phyloP scores from a whole-genome alignment of 2,329 filamentous ascomycete species.

The Hypoxylon rubiginosum region DNA sequence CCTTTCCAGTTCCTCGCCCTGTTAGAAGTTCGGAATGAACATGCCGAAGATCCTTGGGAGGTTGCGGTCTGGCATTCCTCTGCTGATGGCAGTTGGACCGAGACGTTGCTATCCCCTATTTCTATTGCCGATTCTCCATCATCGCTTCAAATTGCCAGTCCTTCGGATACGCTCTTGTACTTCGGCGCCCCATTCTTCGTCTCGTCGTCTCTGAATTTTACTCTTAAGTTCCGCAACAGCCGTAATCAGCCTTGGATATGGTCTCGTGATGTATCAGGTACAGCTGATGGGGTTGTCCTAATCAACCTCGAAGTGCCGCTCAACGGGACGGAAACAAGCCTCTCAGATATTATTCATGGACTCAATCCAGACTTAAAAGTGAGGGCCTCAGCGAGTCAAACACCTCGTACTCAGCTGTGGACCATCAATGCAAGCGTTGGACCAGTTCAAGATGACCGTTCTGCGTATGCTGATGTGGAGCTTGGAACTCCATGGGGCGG shows the following conservation, averaged over 20 bases:
- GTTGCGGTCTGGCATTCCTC: conserved; percentile 78
- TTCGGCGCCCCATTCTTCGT: conserved; percentile 68
- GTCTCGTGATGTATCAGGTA: conserved; percentile 74
- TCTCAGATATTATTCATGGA: conserved; percentile 69
- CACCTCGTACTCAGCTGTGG: conserved; percentile 78
- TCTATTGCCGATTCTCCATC: conserved; percentile 57
- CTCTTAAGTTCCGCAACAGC: conserved; percentile 74
- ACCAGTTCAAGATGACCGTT: conserved; percentile 68
- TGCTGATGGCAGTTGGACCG: conserved; percentile 68
- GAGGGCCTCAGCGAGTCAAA: conserved; percentile 71
- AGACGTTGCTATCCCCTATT: conserved; percentile 61
- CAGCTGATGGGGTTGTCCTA: conserved; percentile 73
- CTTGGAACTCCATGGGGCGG: conserved; percentile 74
- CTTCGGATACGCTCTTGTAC: conserved; percentile 60
- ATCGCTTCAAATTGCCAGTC: conserved; percentile 61
- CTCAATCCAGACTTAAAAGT: conserved; percentile 70
- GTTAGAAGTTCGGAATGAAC: conserved; percentile 72
- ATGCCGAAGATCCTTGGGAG: conserved; percentile 74
- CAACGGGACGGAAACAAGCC: conserved; percentile 52
- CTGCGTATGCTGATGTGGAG: conserved; percentile 67
- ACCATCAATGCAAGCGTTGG: conserved; percentile 70
- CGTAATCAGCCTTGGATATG: conserved; percentile 74
- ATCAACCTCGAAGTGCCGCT: conserved; percentile 57
- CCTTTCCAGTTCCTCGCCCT: conserved; percentile 75
- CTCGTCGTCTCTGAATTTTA: conserved; percentile 70